Conservation (phyloP, 106 monocot genomes). For the Platanthera zijinensis region DNA sequence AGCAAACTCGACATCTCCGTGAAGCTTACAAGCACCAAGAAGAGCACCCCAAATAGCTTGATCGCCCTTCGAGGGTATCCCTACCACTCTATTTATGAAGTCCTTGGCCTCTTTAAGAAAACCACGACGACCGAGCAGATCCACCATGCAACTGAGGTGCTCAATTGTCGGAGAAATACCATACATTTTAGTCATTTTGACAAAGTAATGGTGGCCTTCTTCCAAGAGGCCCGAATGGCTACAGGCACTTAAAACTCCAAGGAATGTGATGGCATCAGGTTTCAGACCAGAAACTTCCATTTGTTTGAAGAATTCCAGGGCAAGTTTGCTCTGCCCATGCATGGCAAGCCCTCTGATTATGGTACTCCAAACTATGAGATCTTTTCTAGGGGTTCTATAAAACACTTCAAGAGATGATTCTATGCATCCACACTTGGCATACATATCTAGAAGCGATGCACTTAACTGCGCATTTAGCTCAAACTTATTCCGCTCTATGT, state of each 20-base stretch:
- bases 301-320: conserved; percentile 23
- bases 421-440: conserved; percentile 43
- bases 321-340: conserved; percentile 2
- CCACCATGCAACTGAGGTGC: conserved; percentile 42
- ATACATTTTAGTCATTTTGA: conserved; percentile 20
- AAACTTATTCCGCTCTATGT: conserved; percentile 26
- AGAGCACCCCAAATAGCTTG: conserved; percentile 27
- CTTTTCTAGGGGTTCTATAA: conserved; percentile 15
- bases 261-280: conserved; percentile 30
- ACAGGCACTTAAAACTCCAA: conserved; percentile 36
- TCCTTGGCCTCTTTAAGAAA: conserved; percentile 20
- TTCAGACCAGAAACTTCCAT: conserved; percentile 23
- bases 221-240: conserved; percentile 27
- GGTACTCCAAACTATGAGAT: conserved; percentile 32
- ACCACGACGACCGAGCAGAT: conserved; percentile 29
- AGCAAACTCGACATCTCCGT: conserved; percentile 27
- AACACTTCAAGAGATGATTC: conserved; percentile 30
- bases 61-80: conserved; percentile 1
- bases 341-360: conserved; percentile 33
- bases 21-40: conserved; percentile 21
- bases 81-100: conserved; percentile 8
- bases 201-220: conserved; percentile 28
- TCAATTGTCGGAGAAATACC: conserved; percentile 26
- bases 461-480: conserved; percentile 20
- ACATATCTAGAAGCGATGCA: conserved; percentile 40